Evolutionary conservation across 2,329 filamentous ascomycete genomes (phyloP).

Genomic region (Zalaria sp.): DNA sequence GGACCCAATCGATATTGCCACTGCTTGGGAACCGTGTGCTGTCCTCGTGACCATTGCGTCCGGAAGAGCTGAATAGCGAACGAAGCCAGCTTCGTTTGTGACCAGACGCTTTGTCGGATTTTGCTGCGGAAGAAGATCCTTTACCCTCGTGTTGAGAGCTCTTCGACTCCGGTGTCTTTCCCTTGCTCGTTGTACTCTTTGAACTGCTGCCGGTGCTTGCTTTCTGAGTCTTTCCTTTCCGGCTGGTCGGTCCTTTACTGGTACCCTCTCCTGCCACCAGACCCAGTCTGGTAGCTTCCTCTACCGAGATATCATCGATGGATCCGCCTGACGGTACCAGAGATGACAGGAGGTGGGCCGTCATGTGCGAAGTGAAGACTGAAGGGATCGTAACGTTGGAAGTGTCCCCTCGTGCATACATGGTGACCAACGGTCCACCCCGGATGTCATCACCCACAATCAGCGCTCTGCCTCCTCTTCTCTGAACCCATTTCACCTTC

Average conservation of each 20-base stretch:
- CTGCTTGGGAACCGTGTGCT: constrained; percentile 56
- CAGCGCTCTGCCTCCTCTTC: constrained; percentile 73
- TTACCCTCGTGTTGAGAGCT: background rate
- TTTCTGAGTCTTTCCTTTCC: constrained; percentile 2
- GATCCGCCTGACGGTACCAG: constrained; percentile 60
- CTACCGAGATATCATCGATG: constrained; percentile 45
- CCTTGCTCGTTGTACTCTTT: constrained; percentile 3
- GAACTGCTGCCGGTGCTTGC: constrained; percentile 5
- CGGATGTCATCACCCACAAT: constrained; percentile 90
- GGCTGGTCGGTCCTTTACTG: background rate
- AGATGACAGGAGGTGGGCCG: constrained; percentile 81
- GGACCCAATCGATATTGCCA: constrained; percentile 60
- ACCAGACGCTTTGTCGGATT: constrained; percentile 8
- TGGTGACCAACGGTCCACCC: constrained; percentile 80
- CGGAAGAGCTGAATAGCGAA: constrained; percentile 21
- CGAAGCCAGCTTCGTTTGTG: constrained; percentile 26
- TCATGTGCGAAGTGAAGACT: constrained; percentile 88
- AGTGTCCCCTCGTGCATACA: constrained; percentile 96
- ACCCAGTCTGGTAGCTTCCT: constrained; percentile 41
- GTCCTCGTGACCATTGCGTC: constrained; percentile 15
- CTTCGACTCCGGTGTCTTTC: background rate
- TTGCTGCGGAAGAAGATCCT: background rate
- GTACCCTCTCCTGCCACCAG: constrained; percentile 17
- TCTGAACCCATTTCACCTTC: constrained; percentile 94
- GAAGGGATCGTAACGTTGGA: constrained; percentile 91